These are phyloP conservation scores for Solanum tacnaense DNA, from an alignment of 257 asterid species.

Conservation along the genomic window DNA sequence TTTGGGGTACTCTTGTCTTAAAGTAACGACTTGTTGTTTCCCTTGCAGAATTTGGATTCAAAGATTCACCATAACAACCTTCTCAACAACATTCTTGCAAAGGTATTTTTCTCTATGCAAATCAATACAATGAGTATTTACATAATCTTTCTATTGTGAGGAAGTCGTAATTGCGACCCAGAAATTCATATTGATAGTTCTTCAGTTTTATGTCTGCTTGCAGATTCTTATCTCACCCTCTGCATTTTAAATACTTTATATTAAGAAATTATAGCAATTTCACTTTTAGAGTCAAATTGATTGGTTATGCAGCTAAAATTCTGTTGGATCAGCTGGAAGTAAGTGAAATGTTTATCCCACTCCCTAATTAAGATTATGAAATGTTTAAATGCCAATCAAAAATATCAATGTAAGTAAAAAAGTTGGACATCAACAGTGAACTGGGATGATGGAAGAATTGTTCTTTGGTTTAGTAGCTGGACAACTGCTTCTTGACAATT, in stretches of 20 bases:
- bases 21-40: not conserved
- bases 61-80: slow-evolving; percentile 94
- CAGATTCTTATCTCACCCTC: not conserved
- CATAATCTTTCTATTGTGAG: not conserved
- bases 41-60: slow-evolving; percentile 80
- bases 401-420: not conserved
- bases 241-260: not conserved
- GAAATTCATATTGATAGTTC: not conserved
- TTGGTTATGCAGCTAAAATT: not conserved
- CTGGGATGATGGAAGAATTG: not conserved
- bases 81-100: slow-evolving; percentile 87
- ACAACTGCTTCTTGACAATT: not conserved
- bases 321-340: not conserved
- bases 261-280: not conserved
- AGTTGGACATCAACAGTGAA: not conserved
- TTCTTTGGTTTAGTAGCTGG: not conserved
- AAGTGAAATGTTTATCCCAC: not conserved
- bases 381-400: not conserved
- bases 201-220: not conserved
- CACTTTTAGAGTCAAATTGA: not conserved
- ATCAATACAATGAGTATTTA: not conserved
- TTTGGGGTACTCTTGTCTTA: not conserved
- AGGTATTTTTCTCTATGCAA: slow-evolving; percentile 31
- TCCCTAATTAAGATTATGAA: not conserved
- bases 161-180: not conserved